Percentiles rank a stretch among this genome's conserved stretches.
Conservation (phyloP, 176 grass and related monocot genomes). For the Paspalum vaginatum region DNA sequence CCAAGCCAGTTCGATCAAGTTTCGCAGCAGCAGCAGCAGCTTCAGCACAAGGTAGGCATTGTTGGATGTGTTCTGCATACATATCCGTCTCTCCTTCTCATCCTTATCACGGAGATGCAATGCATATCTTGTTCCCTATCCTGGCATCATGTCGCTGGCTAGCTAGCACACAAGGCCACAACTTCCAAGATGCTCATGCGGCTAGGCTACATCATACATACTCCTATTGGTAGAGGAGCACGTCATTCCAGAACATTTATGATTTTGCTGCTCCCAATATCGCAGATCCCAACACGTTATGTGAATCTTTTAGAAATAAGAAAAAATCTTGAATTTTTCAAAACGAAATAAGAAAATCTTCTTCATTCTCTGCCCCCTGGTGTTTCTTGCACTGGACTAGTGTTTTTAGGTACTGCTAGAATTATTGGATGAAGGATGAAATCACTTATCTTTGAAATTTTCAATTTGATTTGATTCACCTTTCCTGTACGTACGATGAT, state of each 20-base stretch:
- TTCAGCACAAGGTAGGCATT: slow-evolving; percentile 36
- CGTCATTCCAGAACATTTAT: slow-evolving; percentile 41
- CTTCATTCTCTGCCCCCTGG: not conserved
- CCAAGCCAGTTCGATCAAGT: slow-evolving; percentile 40
- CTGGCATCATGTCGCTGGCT: slow-evolving; percentile 35
- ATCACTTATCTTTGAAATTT: too few relatives aligned
- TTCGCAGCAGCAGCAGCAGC: slow-evolving; percentile 36
- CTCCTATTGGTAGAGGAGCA: slow-evolving; percentile 29
- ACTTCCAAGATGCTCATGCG: slow-evolving; percentile 54
- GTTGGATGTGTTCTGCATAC: not conserved
- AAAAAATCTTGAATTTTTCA: too few relatives aligned
- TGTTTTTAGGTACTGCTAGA: not conserved
- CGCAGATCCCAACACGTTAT: slow-evolving; percentile 47
- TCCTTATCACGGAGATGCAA: slow-evolving; percentile 22
- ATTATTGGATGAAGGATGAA: not conserved
- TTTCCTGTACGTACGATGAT: too few relatives aligned
- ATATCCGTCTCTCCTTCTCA: not conserved
- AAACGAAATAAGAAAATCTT: not conserved
- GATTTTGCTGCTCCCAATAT: slow-evolving; percentile 50
- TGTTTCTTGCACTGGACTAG: slow-evolving; percentile 1
- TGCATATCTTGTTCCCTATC: slow-evolving; percentile 22
- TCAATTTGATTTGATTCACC: too few relatives aligned
- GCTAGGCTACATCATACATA: slow-evolving; percentile 37
- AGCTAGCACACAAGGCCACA: slow-evolving; percentile 45
- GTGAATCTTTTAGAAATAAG: slow-evolving; percentile 29